Evolutionary conservation across 495 filamentous ascomycete genomes (phyloP).

Genomic region (Hyaloscypha bicolor): DNA sequence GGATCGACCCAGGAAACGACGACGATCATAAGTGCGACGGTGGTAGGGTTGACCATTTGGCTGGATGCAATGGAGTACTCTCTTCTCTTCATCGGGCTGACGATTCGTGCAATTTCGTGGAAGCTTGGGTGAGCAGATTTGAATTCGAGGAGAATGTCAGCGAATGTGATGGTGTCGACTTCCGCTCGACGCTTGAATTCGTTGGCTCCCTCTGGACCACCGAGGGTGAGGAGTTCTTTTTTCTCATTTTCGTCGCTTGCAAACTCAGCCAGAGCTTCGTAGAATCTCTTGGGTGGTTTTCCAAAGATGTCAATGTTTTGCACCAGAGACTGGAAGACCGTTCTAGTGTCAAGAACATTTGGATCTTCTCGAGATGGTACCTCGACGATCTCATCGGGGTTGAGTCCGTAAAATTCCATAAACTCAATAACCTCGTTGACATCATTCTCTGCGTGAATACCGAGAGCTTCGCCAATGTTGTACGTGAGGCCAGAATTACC

Average conservation of each 20-base stretch:
- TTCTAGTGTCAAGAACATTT: conserved; percentile 79
- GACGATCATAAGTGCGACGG: conserved; percentile 93
- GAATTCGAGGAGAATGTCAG: conserved; percentile 87
- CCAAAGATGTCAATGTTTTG: conserved; percentile 98
- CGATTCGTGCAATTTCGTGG: conserved; percentile 87
- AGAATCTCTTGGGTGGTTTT: conserved; percentile 95
- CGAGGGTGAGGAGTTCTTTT: conserved; percentile 74
- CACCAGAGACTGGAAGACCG: conserved; percentile 86
- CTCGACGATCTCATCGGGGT: conserved; percentile 82
- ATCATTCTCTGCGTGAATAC: conserved; percentile 94
- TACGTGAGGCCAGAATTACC: conserved; percentile 88
- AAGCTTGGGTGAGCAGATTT: conserved; percentile 86
- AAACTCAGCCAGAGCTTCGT: conserved; percentile 87
- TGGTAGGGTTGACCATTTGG: conserved; percentile 85
- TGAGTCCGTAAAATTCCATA: conserved; percentile 84
- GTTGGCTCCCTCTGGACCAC: conserved; percentile 78
- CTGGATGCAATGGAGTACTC: conserved; percentile 98
- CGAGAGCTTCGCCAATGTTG: conserved; percentile 97
- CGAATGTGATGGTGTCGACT: conserved; percentile 90
- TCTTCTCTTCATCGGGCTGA: conserved; percentile 89
- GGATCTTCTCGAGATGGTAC: conserved; percentile 85
- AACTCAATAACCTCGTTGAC: conserved; percentile 75
- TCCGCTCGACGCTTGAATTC: conserved; percentile 96
- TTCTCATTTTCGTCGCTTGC: conserved; percentile 81
- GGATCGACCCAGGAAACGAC: conserved; percentile 95